Evolutionary conservation across 2,329 filamentous ascomycete species (phyloP), one percentile per base, ranked within the genome.

Genomic region (Monosporascus ibericus): DNA sequence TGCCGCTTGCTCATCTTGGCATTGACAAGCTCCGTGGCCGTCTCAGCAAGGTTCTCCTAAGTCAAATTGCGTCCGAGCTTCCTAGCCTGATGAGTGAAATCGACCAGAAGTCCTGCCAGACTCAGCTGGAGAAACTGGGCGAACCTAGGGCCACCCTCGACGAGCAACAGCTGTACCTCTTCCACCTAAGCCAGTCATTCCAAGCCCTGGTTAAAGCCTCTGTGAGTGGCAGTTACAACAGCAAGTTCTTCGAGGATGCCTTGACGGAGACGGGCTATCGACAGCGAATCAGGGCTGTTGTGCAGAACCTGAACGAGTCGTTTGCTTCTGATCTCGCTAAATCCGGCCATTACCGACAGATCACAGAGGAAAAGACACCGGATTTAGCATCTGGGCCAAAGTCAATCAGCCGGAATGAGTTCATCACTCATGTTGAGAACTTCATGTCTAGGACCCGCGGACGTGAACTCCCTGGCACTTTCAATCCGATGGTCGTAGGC

Each of bases 401-500:
- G 9, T 15, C 44, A 20, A 5, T 69, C 0, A 67, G 63, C 0
- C 67, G 71, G 44, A 52, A 63, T 9, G 62, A 72, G 7, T 76
- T 70, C 44, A 63, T 80, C 3, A 44, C 63, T 0, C 69, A 75
- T 55, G 70, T 77, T 3, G 50, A 68, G 40, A 54, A 63, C 0
- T 65, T 73, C 3, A 65, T 81, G 48, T 56, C 64, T 24, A 68
- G 68, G 38, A 74, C 65, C 5, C 71, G 73, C 36, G 82, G 80
- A 1, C 67, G 75, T 5, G 85, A 88, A 60, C 66, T 88, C 0
- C 79, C 81, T 0, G 81, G 84, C 0, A 80, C 72, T 0, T 86
- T 82, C 64, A 84, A 84, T 54, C 77, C 83, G 0, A 62, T 81
- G 50, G 68, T 87, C 9, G 73, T 87, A 0, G 69, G 70, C 0